Conservation (phyloP, 2,329 filamentous ascomycete species). For the Alternaria sp. region DNA sequence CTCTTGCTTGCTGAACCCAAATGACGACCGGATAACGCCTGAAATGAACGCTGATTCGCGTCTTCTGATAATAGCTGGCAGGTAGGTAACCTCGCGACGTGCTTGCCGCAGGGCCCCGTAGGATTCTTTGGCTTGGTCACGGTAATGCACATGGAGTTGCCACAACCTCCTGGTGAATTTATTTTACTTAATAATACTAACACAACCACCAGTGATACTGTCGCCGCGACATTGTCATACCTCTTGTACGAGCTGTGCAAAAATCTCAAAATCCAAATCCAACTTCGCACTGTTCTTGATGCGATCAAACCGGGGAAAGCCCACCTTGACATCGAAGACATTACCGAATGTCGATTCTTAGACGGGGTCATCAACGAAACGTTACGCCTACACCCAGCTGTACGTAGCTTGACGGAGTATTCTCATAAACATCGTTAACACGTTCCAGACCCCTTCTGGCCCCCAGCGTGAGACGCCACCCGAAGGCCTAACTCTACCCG, state of each 20-base stretch:
- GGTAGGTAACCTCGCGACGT: constrained; percentile 25
- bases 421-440: neutral
- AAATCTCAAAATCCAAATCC: constrained; percentile 31
- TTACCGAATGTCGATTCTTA: constrained; percentile 39
- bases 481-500: constrained; percentile 43
- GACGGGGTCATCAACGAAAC: constrained; percentile 46
- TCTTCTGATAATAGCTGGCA: constrained; percentile 44
- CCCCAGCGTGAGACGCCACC: constrained; percentile 46
- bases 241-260: constrained; percentile 45
- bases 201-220: constrained; percentile 39
- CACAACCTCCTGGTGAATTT: neutral
- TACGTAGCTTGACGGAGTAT: constrained; percentile 1
- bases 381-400: constrained; percentile 43
- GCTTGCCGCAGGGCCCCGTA: neutral
- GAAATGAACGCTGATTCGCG: constrained; percentile 40
- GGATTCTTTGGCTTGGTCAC: neutral
- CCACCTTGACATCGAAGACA: constrained; percentile 39
- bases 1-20: constrained; percentile 34
- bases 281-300: constrained; percentile 36
- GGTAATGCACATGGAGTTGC: neutral
- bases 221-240: constrained; percentile 40
- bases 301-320: constrained; percentile 24
- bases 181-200: neutral
- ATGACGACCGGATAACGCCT: constrained; percentile 31
- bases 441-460: constrained; percentile 38